phyloP scores from a whole-genome alignment of 2,329 filamentous ascomycete genomes.

The Simplicillium sp. region DNA sequence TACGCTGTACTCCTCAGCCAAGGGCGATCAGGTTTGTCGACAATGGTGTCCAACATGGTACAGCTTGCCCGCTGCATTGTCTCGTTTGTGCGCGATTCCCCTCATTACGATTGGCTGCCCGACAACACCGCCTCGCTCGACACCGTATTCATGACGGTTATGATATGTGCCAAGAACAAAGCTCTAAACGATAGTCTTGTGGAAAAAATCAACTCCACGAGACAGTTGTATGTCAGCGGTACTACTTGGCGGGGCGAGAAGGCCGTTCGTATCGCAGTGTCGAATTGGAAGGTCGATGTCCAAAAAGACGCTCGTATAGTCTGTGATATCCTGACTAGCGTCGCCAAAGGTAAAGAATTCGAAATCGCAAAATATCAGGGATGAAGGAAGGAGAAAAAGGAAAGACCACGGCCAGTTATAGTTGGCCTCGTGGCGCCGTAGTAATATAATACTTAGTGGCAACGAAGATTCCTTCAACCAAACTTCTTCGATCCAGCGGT shows the following conservation, averaged over 20 bases:
- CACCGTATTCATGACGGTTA: slow-evolving; percentile 53
- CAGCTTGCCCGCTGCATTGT: slow-evolving; percentile 60
- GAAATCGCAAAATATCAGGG: slow-evolving; percentile 12
- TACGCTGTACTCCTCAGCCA: slow-evolving; percentile 73
- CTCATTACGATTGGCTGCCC: slow-evolving; percentile 59
- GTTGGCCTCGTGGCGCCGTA: slow-evolving; percentile 1
- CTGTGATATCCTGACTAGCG: slow-evolving; percentile 46
- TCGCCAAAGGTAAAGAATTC: slow-evolving; percentile 26
- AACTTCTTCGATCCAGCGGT: slow-evolving; percentile 46
- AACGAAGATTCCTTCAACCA: slow-evolving; percentile 28
- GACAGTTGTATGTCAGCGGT: slow-evolving; percentile 73
- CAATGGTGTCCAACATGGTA: slow-evolving; percentile 66
- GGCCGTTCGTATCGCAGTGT: slow-evolving; percentile 75
- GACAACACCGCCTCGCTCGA: slow-evolving; percentile 31
- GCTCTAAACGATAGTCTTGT: slow-evolving; percentile 58
- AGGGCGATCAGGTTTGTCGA: slow-evolving; percentile 57
- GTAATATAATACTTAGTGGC: background rate
- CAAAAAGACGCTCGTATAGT: slow-evolving; percentile 59
- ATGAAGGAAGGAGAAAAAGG: background rate
- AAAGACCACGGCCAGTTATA: too few species aligned
- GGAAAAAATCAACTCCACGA: slow-evolving; percentile 60
- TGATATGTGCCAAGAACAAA: slow-evolving; percentile 64
- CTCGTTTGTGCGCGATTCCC: slow-evolving; percentile 48
- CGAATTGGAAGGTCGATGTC: slow-evolving; percentile 72
- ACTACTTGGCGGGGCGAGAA: slow-evolving; percentile 66